These are phyloP conservation scores for Candida maris DNA, from an alignment of 805 yeast species.

Conservation along the genomic window DNA sequence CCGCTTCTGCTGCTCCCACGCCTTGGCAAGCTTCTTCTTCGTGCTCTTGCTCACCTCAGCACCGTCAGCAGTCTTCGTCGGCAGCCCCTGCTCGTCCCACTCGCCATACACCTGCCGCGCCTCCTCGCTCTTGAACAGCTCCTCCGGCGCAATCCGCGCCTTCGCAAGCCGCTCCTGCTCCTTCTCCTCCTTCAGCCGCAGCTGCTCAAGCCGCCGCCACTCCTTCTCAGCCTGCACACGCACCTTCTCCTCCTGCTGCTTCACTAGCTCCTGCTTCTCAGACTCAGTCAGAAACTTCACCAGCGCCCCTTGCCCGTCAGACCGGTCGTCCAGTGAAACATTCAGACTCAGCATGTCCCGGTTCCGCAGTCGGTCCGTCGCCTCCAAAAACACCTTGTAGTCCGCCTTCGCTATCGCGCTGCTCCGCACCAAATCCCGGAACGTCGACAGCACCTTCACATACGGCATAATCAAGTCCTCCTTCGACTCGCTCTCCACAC, in stretches of 20 bases:
- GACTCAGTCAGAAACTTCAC: slow-evolving; percentile 71
- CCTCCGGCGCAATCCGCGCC: slow-evolving; percentile 65
- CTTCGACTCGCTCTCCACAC: slow-evolving; percentile 21
- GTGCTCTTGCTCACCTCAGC: slow-evolving; percentile 83
- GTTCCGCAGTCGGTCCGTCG: slow-evolving; percentile 73
- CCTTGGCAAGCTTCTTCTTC: slow-evolving; percentile 77
- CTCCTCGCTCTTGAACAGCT: slow-evolving; percentile 62
- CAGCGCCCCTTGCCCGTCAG: slow-evolving; percentile 71
- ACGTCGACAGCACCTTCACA: slow-evolving; percentile 68
- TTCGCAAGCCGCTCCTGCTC: slow-evolving; percentile 61
- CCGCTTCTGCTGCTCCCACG: slow-evolving; percentile 76
- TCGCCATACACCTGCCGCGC: slow-evolving; percentile 43
- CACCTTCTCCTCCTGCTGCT: slow-evolving; percentile 58
- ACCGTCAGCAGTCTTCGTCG: slow-evolving; percentile 71
- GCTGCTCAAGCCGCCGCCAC: slow-evolving; percentile 53
- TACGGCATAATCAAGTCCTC: slow-evolving; percentile 81
- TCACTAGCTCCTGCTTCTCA: slow-evolving; percentile 64
- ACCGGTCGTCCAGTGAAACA: slow-evolving; percentile 84
- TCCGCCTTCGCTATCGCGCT: slow-evolving; percentile 63
- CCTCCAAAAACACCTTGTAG: slow-evolving; percentile 52
- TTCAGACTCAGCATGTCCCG: slow-evolving; percentile 69
- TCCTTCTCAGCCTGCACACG: slow-evolving; percentile 36
- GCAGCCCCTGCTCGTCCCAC: slow-evolving; percentile 87
- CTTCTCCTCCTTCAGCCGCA: slow-evolving; percentile 57
- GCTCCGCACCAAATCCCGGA: slow-evolving; percentile 78